A percentile compares a stretch with the other conserved stretches of the same genome.
These are phyloP conservation scores for Acacia concinna DNA, from an alignment of 331 rosid species.

Conservation along the genomic window DNA sequence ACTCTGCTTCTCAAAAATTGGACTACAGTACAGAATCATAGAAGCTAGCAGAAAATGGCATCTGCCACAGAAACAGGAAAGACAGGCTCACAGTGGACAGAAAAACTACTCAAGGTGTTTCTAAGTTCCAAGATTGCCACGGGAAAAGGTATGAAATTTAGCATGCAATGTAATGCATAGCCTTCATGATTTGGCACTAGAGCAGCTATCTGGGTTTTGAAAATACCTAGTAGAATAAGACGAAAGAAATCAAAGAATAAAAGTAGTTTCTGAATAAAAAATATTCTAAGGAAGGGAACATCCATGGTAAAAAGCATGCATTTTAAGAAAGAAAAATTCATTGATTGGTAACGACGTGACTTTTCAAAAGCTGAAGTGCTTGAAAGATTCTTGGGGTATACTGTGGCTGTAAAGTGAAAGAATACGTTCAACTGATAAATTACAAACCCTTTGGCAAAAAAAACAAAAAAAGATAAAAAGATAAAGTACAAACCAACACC, in stretches of 20 bases:
- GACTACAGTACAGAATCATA: not conserved
- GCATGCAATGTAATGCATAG: not conserved
- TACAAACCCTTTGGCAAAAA: too few relatives aligned
- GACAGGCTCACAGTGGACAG: not conserved
- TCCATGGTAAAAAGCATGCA: not conserved
- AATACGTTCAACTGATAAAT: not conserved
- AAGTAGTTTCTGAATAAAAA: not conserved
- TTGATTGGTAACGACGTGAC: not conserved
- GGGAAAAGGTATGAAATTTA: not conserved
- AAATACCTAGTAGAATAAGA: not conserved
- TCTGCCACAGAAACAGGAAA: constrained; percentile 12
- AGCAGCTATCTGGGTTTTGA: not conserved
- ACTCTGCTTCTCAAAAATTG: constrained; percentile 6
- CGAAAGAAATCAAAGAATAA: not conserved
- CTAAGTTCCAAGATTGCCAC: not conserved
- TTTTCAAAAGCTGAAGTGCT: not conserved
- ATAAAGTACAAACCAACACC: not conserved
- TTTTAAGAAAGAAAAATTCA: not conserved
- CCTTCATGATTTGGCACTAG: not conserved
- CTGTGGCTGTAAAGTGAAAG: not conserved
- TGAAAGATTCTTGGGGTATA: not conserved
- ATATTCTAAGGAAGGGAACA: not conserved
- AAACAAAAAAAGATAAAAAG: too few relatives aligned
- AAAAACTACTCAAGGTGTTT: not conserved
- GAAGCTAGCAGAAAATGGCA: not conserved